phyloP scores from a whole-genome alignment of 2,329 filamentous ascomycete genomes.

The Chrysoporthe cubensis region DNA sequence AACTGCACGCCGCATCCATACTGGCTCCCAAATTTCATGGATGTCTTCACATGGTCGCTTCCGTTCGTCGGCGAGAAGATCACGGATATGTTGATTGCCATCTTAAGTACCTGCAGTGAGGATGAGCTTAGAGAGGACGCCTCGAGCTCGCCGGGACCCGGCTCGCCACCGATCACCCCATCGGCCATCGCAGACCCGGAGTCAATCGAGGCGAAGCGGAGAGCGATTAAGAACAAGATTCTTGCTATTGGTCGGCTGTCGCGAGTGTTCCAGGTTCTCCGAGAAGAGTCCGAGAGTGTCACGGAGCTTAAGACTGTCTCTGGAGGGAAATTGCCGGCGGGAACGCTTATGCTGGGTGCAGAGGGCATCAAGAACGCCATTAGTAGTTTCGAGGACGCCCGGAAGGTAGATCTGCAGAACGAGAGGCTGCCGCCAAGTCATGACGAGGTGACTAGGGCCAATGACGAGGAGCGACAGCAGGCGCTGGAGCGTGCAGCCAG shows the following conservation, averaged over 20 bases:
- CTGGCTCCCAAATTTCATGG: slow-evolving; percentile 99
- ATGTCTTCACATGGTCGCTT: slow-evolving; percentile 99
- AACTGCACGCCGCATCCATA: slow-evolving; percentile 99
- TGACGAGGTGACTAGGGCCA: slow-evolving; percentile 85
- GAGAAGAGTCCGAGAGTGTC: slow-evolving; percentile 95
- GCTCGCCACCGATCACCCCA: slow-evolving; percentile 70
- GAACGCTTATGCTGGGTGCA: slow-evolving; percentile 95
- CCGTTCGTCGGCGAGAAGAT: slow-evolving; percentile 99
- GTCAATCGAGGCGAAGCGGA: slow-evolving; percentile 89
- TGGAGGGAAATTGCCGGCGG: slow-evolving; percentile 88
- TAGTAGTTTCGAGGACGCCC: slow-evolving; percentile 92
- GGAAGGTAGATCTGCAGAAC: slow-evolving; percentile 96
- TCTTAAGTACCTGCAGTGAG: slow-evolving; percentile 98
- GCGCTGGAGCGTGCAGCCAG: slow-evolving; percentile 84
- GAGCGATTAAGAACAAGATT: slow-evolving; percentile 99
- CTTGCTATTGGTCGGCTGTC: slow-evolving; percentile 95
- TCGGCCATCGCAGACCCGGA: slow-evolving; percentile 67
- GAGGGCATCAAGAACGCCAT: slow-evolving; percentile 98
- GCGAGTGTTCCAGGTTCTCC: slow-evolving; percentile 96
- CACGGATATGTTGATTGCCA: slow-evolving; percentile 98
- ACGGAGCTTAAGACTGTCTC: slow-evolving; percentile 97
- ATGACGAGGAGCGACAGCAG: slow-evolving; percentile 77
- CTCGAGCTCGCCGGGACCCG: slow-evolving; percentile 68
- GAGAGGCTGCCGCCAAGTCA: slow-evolving; percentile 90
- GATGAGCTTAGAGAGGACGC: slow-evolving; percentile 93